Conservation (phyloP, 345 rosid species). For the Luvunga scandens region DNA sequence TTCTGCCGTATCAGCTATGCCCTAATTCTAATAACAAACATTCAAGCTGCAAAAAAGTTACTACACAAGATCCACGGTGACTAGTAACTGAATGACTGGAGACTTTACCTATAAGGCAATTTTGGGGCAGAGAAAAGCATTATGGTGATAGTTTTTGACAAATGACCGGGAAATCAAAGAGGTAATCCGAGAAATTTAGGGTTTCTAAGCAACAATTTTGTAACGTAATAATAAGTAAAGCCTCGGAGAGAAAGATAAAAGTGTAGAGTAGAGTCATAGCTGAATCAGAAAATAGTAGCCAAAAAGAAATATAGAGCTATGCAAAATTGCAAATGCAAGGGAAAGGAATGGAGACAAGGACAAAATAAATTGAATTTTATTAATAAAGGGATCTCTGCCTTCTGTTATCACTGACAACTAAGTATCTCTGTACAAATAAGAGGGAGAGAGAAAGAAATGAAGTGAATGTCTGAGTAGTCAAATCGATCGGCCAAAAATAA, state of each 20-base stretch:
- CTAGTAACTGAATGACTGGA: slow-evolving; percentile 15
- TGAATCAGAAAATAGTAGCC: slow-evolving; percentile 14
- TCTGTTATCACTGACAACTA: slow-evolving; percentile 48
- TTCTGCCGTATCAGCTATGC: background rate
- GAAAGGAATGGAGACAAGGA: slow-evolving; percentile 6
- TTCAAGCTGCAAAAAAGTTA: slow-evolving; percentile 10
- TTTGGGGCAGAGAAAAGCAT: slow-evolving; percentile 13
- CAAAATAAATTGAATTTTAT: slow-evolving; percentile 23
- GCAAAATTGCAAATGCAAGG: background rate
- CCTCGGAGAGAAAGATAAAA: background rate
- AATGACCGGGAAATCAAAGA: background rate
- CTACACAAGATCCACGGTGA: slow-evolving; percentile 16
- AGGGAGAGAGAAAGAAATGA: slow-evolving; percentile 16
- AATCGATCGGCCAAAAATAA: slow-evolving; percentile 27
- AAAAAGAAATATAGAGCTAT: slow-evolving; percentile 10
- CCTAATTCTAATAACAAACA: slow-evolving; percentile 2
- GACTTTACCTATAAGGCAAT: slow-evolving; percentile 22
- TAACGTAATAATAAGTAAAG: slow-evolving; percentile 14
- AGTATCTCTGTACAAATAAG: slow-evolving; percentile 31
- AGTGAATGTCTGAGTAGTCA: slow-evolving; percentile 35
- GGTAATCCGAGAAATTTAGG: background rate
- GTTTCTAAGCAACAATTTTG: slow-evolving; percentile 17
- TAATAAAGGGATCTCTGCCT: slow-evolving; percentile 43
- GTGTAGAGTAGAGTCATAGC: slow-evolving; percentile 4
- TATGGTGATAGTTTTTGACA: slow-evolving; percentile 30